Percentiles rank a stretch among this genome's conserved stretches.
Conservation (phyloP, 139 green algal species). For the Chlamydomonas sp. region DNA sequence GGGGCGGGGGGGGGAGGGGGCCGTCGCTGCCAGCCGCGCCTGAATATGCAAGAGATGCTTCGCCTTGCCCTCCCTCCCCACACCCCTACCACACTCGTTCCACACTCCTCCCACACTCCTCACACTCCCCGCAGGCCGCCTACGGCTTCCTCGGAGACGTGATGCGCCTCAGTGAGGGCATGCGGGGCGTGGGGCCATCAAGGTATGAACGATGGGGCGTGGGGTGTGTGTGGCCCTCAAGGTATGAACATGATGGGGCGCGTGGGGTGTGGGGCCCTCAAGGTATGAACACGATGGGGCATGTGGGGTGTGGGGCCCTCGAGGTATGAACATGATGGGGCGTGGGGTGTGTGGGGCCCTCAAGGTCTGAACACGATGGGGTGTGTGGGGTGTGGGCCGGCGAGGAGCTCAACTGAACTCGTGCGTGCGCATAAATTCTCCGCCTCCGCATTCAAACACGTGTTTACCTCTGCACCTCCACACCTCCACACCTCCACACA, state of each 20-base stretch:
- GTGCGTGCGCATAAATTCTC: background rate
- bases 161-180: slow-evolving; percentile 51
- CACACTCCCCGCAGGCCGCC: too few species aligned
- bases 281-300: background rate
- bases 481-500: background rate
- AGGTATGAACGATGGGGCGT: slow-evolving; percentile 1
- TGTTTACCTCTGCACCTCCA: background rate
- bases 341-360: too few species aligned
- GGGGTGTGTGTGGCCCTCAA: background rate
- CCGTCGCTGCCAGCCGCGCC: too few species aligned
- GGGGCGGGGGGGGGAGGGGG: too few species aligned
- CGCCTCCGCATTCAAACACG: background rate
- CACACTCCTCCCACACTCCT: too few species aligned
- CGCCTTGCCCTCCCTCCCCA: too few species aligned
- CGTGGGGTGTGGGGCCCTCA: background rate
- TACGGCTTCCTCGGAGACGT: slow-evolving; percentile 86
- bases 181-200: slow-evolving; percentile 43
- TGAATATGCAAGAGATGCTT: too few species aligned
- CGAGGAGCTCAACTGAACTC: background rate
- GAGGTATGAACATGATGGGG: background rate
- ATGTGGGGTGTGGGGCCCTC: background rate
- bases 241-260: background rate
- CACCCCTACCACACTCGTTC: too few species aligned
- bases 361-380: background rate
- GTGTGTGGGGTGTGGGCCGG: background rate